Evolutionary conservation across 441 rosid genomes (phyloP).

Genomic region (Pelargonium australe): DNA sequence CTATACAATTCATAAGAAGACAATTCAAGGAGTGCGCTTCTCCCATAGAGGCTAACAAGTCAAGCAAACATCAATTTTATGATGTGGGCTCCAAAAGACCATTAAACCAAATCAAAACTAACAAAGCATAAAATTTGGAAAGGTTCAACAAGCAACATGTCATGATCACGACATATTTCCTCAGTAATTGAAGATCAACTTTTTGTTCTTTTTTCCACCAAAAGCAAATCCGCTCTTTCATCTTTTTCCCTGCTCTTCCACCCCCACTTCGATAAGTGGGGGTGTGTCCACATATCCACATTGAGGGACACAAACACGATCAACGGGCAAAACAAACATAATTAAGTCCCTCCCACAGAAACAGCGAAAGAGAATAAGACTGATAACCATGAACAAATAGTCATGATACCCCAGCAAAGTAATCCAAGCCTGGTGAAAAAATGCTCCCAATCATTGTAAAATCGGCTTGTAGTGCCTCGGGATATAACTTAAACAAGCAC

Average conservation of each 20-base stretch:
- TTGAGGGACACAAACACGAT: neutral
- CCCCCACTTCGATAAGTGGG: neutral
- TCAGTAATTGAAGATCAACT: constrained; percentile 1
- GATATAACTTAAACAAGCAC: neutral
- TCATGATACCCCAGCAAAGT: neutral
- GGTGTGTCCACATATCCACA: neutral
- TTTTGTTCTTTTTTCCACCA: neutral
- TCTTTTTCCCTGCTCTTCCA: neutral
- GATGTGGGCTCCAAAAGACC: constrained; percentile 1
- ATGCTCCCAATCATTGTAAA: neutral
- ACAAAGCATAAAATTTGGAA: neutral
- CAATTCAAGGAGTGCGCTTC: neutral
- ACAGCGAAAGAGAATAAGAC: neutral
- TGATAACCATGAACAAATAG: neutral
- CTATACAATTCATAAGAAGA: neutral
- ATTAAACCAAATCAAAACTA: neutral
- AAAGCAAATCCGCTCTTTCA: neutral
- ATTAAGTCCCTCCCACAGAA: neutral
- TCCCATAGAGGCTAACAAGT: neutral
- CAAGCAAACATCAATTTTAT: neutral
- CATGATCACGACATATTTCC: neutral
- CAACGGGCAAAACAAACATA: neutral
- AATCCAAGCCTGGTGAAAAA: neutral
- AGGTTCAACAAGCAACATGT: neutral
- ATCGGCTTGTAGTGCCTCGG: neutral